These are phyloP conservation scores for Arthrobotrys megalospora DNA, from an alignment of 2,329 filamentous ascomycete species.

Conservation along the genomic window DNA sequence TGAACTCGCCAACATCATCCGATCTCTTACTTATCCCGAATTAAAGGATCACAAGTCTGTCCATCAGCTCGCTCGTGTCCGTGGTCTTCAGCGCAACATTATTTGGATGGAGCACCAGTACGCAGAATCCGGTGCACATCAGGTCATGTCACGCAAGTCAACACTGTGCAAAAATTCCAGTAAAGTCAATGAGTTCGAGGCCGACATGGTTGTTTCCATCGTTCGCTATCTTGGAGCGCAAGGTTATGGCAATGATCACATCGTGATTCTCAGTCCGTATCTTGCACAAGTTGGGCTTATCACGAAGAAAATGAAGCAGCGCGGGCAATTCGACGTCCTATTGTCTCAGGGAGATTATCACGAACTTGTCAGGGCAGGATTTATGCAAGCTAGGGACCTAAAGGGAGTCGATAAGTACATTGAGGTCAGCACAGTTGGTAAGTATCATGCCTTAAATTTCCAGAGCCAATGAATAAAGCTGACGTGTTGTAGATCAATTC, in stretches of 20 bases:
- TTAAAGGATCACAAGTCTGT: constrained; percentile 74
- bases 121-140: constrained; percentile 70
- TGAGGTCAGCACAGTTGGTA: constrained; percentile 79
- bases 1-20: constrained; percentile 75
- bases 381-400: constrained; percentile 73
- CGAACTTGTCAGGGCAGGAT: constrained; percentile 76
- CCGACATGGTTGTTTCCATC: constrained; percentile 75
- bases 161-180: constrained; percentile 75
- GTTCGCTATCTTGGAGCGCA: constrained; percentile 80
- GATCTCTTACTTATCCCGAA: constrained; percentile 75
- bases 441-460: constrained; percentile 63
- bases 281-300: constrained; percentile 78
- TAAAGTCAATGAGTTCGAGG: constrained; percentile 75
- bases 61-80: constrained; percentile 68
- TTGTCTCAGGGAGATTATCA: constrained; percentile 79
- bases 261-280: constrained; percentile 81
- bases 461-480: not conserved
- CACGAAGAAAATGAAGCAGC: constrained; percentile 71
- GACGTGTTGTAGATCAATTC: constrained; percentile 72
- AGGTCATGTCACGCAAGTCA: constrained; percentile 69
- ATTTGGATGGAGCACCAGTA: constrained; percentile 78
- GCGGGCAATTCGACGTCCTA: constrained; percentile 74
- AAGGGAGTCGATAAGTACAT: constrained; percentile 71
- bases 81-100: constrained; percentile 75
- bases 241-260: constrained; percentile 76